Evolutionary conservation across 2,329 filamentous ascomycete genomes (phyloP).

Genomic region (Sporothrix brunneoviolacea): DNA sequence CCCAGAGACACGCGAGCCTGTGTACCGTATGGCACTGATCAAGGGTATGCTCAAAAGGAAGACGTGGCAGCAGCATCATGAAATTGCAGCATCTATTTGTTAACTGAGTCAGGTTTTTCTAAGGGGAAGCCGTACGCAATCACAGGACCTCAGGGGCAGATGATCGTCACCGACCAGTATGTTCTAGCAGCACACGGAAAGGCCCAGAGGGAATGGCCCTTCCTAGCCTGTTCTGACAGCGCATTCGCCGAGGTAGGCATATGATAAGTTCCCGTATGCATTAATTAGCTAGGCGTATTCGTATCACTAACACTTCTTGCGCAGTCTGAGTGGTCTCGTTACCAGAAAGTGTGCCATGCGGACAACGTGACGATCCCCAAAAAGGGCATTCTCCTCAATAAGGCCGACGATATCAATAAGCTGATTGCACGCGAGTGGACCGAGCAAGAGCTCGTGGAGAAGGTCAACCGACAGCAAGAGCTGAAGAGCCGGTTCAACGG

Average conservation of each 20-base stretch:
- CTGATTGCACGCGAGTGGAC: constrained; percentile 78
- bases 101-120: constrained; percentile 55
- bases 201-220: constrained; percentile 76
- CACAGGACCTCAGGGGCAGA: constrained; percentile 63
- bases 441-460: constrained; percentile 72
- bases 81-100: neutral
- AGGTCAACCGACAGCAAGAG: constrained; percentile 64
- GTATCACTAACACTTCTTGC: neutral
- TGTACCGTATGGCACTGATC: constrained; percentile 84
- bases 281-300: no score
- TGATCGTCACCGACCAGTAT: constrained; percentile 81
- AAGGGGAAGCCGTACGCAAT: constrained; percentile 79
- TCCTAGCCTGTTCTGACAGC: constrained; percentile 82
- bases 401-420: constrained; percentile 73
- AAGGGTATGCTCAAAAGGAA: constrained; percentile 53
- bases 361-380: constrained; percentile 70
- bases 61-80: no score
- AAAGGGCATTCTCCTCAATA: constrained; percentile 59
- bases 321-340: constrained; percentile 73
- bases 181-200: constrained; percentile 76
- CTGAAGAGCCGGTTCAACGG: constrained; percentile 61
- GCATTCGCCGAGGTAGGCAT: constrained; percentile 75
- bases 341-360: constrained; percentile 64
- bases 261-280: no score
- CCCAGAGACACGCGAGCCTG: constrained; percentile 61